These are phyloP conservation scores for Coemansia sp. DNA, from an alignment of 192 early-diverging fungal genomes.

Conservation along the genomic window DNA sequence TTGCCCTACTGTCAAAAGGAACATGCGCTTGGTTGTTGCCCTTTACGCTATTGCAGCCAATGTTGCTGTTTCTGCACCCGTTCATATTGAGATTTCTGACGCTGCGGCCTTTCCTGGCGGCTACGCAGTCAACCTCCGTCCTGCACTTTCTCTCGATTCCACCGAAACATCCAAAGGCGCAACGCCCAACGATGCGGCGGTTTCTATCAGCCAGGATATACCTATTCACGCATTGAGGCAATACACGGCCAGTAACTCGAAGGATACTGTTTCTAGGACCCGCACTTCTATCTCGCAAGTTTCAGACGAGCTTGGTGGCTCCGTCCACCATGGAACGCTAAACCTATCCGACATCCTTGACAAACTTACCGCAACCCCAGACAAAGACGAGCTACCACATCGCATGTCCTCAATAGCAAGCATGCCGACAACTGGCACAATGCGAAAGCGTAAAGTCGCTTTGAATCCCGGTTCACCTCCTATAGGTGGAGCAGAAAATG, in stretches of 20 bases:
- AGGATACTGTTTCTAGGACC: not conserved
- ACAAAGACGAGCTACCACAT: not conserved
- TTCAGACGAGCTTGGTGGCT: not conserved
- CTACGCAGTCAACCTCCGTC: slow-evolving; percentile 22
- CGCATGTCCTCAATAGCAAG: not conserved
- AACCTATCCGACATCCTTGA: not conserved
- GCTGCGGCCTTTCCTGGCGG: slow-evolving; percentile 27
- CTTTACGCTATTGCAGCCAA: slow-evolving; percentile 10
- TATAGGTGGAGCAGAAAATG: not conserved
- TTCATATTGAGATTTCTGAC: slow-evolving; percentile 32
- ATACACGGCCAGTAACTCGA: not conserved
- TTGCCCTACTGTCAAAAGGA: not conserved
- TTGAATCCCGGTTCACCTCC: not conserved
- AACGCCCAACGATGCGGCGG: not conserved
- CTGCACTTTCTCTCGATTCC: slow-evolving; percentile 9
- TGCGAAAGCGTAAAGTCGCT: slow-evolving; percentile 2
- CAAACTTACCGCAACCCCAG: not conserved
- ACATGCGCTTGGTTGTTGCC: not conserved
- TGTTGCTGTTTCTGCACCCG: slow-evolving; percentile 15
- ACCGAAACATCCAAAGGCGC: not conserved
- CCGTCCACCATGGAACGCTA: not conserved
- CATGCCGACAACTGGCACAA: not conserved
- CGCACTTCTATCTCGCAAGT: not conserved
- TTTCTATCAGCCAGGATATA: slow-evolving; percentile 36
- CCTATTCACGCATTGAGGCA: slow-evolving; percentile 15